Conservation (phyloP, 192 early-diverging fungal species). For the Entophlyctis luteolus region DNA sequence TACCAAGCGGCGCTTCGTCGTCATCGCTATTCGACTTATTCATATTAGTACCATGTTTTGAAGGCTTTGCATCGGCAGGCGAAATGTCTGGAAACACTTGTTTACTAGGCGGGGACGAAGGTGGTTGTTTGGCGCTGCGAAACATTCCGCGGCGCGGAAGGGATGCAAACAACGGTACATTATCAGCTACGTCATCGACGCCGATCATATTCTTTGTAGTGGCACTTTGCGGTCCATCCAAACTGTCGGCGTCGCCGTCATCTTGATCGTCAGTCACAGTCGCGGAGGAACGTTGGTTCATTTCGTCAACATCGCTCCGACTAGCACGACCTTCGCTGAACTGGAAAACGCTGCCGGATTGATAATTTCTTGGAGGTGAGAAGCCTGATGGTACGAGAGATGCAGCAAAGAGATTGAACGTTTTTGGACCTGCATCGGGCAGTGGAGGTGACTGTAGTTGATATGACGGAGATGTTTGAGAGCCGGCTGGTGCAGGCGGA, state of each 20-base stretch:
- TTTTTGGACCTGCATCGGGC: background rate
- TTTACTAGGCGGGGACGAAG: background rate
- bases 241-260: background rate
- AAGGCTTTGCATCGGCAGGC: background rate
- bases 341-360: background rate
- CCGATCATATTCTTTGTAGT: no score
- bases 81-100: background rate
- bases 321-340: background rate
- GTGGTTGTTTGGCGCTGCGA: background rate
- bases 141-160: background rate
- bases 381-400: background rate
- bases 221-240: background rate
- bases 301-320: background rate
- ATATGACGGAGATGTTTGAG: no score
- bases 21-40: background rate
- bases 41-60: background rate
- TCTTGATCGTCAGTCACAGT: background rate
- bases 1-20: slow-evolving; percentile 15
- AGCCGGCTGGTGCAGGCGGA: no score
- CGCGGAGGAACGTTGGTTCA: background rate
- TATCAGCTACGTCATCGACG: background rate
- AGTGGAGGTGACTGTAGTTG: background rate
- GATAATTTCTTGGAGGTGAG: background rate
- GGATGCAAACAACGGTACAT: background rate
- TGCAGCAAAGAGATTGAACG: background rate